These are phyloP conservation scores for Scheffersomyces cryptocercus DNA, from an alignment of 1,139 yeast species.

Conservation along the genomic window DNA sequence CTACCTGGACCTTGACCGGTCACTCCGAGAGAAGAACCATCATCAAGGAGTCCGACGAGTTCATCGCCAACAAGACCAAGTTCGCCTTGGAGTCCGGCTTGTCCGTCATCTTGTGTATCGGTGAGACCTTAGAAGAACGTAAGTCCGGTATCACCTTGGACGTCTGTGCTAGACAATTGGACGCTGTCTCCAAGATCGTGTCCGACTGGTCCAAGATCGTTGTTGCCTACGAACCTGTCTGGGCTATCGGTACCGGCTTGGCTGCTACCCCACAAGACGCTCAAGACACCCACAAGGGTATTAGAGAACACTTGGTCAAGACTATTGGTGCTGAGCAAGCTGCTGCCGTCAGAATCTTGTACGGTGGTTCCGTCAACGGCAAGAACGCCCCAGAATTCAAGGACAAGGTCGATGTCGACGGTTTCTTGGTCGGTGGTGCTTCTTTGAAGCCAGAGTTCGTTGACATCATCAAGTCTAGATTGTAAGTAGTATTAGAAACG, in stretches of 20 bases:
- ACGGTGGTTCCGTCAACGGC: conserved; percentile 99
- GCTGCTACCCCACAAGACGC: conserved; percentile 99
- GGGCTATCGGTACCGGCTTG: conserved; percentile 99
- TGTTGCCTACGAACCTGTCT: conserved; percentile 98
- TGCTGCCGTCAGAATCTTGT: conserved; percentile 80
- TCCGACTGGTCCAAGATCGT: conserved; percentile 92
- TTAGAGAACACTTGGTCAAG: conserved; percentile 78
- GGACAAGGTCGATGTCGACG: conserved; percentile 93
- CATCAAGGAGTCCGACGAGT: conserved; percentile 86
- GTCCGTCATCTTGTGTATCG: conserved; percentile 91
- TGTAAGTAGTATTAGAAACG: conserved; percentile 35
- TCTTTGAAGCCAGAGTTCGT: conserved; percentile 97
- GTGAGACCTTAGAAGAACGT: conserved; percentile 96
- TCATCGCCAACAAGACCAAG: conserved; percentile 92
- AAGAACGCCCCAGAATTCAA: conserved; percentile 88
- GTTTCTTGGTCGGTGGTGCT: conserved; percentile 99
- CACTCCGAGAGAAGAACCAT: conserved; percentile 99
- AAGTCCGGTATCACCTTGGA: conserved; percentile 82
- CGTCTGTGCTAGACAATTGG: conserved; percentile 87
- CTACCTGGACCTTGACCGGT: conserved; percentile 93
- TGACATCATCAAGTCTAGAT: conserved; percentile 91
- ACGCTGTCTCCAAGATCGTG: conserved; percentile 81
- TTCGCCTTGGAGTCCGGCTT: conserved; percentile 88
- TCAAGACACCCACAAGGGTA: conserved; percentile 87
- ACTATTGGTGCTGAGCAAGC: conserved; percentile 82